These are phyloP conservation scores for Adansonia gregorii DNA, from an alignment of 441 rosid species.

Conservation along the genomic window DNA sequence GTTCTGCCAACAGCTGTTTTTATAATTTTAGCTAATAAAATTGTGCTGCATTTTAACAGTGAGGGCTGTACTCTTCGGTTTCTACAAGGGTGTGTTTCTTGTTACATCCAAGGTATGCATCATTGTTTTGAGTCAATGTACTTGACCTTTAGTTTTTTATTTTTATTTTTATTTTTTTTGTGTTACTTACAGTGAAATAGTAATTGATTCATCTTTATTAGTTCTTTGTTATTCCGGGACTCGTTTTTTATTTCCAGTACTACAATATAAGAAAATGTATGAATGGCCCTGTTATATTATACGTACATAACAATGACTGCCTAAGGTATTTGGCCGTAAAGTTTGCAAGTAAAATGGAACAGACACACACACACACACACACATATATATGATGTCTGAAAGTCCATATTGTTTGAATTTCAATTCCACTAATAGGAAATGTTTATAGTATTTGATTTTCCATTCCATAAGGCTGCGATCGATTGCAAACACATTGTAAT, in stretches of 20 bases:
- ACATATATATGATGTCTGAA: too few relatives aligned
- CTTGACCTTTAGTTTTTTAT: background rate
- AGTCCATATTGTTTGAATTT: too few relatives aligned
- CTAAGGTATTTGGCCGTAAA: too few relatives aligned
- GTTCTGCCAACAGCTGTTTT: slow-evolving; percentile 7
- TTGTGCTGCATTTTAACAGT: slow-evolving; percentile 38
- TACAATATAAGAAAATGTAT: background rate
- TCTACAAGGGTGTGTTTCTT: slow-evolving; percentile 55
- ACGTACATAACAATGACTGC: background rate
- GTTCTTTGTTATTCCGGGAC: background rate
- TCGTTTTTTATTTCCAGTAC: background rate
- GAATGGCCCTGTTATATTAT: background rate
- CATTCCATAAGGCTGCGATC: too few relatives aligned
- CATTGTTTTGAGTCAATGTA: background rate
- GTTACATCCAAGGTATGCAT: slow-evolving; percentile 47
- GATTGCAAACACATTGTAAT: background rate
- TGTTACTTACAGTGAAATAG: background rate
- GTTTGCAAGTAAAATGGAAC: too few relatives aligned
- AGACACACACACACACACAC: too few relatives aligned
- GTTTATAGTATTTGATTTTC: too few relatives aligned
- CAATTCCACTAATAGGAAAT: too few relatives aligned
- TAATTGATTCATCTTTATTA: background rate
- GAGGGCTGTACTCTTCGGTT: slow-evolving; percentile 55
- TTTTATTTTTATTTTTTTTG: too few relatives aligned
- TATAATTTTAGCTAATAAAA: slow-evolving; percentile 20